Evolutionary conservation across 768 basidiomycete genomes (phyloP), one percentile per base, ranked within the genome.

Genomic region (Russula vinacea): DNA sequence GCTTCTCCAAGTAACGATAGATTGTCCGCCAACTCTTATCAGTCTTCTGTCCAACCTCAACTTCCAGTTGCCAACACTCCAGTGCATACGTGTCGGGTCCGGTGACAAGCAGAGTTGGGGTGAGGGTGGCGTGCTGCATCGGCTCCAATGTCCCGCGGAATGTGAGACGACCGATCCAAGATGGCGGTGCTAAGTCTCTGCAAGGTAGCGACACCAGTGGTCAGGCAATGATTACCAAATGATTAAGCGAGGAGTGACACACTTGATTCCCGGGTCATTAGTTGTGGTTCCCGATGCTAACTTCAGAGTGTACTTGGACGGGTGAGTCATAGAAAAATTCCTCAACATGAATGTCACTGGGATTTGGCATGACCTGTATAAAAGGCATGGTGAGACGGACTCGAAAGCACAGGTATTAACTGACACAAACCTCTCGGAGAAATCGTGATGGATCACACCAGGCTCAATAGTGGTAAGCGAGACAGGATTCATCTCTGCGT

Each of bases 401-500:
- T 45, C 32, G 19, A 19, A 19, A 50, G 11, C 22, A 22, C 26
- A 14, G 56, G 24, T 32, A 37, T 42, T 3, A 17, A 6, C n/a
- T 32, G 44, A 47, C 39, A 60, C 54, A 11, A n/a, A 94, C 94
- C 88, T 89, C 60, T 74, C 65, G 2, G 76, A 74, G 68, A 95
- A 94, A 73, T 92, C 84, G 70, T 92, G 89, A 52, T 74, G 70
- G 26, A 83, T 65, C 7, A 77, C 69, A 42, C 70, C 64, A n/a
- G 74, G 73, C 63, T 81, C 80, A 59, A 85, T 68, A 3, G 74
- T 74, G 39, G 89, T 76, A 8, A 81, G 78, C 16, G 32, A 56
- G 2, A 89, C 62, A 8, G 94, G 92, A 70, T 94, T 84, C 79
- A 84, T 88, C 74, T 94, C 91, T 16, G 74, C 70, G 66, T 92